A percentile compares a stretch with the other conserved stretches of the same genome.
Evolutionary conservation across 2,329 filamentous ascomycete species (phyloP).

Genomic region (Pochonia chlamydosporia): DNA sequence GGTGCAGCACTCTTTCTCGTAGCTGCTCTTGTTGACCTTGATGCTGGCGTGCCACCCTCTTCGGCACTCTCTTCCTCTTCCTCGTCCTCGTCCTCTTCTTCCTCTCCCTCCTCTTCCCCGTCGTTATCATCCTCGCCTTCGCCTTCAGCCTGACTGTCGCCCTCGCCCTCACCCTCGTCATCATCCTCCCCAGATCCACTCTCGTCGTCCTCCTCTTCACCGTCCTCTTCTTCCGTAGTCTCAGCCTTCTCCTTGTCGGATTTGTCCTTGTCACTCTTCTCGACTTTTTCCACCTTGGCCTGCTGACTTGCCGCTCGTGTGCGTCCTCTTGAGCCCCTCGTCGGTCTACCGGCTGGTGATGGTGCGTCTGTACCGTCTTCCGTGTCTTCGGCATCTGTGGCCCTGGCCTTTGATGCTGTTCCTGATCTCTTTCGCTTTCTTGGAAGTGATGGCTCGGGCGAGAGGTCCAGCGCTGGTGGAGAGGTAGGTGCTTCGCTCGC

Average conservation of each 20-base stretch:
- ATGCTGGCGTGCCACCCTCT: constrained; percentile 27
- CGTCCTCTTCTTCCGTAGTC: constrained; percentile 25
- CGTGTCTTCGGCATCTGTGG: constrained; percentile 42
- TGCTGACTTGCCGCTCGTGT: constrained; percentile 36
- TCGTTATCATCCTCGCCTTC: constrained; percentile 21
- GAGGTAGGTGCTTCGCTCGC: constrained; percentile 42
- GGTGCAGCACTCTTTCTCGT: constrained; percentile 5
- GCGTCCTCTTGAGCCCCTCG: constrained; percentile 36
- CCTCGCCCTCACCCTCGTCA: constrained; percentile 18
- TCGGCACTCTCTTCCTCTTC: constrained; percentile 13
- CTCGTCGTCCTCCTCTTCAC: constrained; percentile 26
- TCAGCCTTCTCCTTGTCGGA: constrained; percentile 24
- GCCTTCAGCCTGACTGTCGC: constrained; percentile 26
- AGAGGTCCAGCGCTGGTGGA: constrained; percentile 39
- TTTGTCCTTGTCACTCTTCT: constrained; percentile 27
- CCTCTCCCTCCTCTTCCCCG: constrained; percentile 19
- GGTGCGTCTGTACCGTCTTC: constrained; percentile 37
- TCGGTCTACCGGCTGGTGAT: constrained; percentile 29
- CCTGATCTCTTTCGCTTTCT: constrained; percentile 41
- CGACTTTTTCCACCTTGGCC: constrained; percentile 27
- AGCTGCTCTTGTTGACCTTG: constrained; percentile 20
- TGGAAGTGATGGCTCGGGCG: constrained; percentile 23
- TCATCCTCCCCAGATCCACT: constrained; percentile 16
- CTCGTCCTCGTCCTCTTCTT: constrained; percentile 24
- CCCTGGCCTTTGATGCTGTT: constrained; percentile 30